These are phyloP conservation scores for Exobasidium rhododendri DNA, from an alignment of 1,284 basidiomycete genomes.

Conservation along the genomic window DNA sequence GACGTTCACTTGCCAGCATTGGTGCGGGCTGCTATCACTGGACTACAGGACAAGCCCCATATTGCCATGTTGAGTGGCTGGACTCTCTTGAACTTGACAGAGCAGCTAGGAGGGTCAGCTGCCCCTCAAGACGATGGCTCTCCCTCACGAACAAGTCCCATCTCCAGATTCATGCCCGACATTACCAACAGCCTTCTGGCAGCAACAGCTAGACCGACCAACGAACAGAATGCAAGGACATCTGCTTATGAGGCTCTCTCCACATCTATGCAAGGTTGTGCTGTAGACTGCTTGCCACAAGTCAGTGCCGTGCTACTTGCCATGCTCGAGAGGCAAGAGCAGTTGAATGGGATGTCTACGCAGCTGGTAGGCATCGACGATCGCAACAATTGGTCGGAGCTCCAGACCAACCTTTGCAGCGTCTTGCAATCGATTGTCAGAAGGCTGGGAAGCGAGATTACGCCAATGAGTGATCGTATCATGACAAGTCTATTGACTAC, in stretches of 20 bases:
- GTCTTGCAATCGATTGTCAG: slow-evolving; percentile 48
- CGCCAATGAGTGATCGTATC: slow-evolving; percentile 85
- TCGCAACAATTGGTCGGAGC: slow-evolving; percentile 97
- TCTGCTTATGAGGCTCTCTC: slow-evolving; percentile 95
- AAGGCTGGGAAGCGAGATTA: slow-evolving; percentile 78
- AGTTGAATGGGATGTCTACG: slow-evolving; percentile 67
- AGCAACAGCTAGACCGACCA: slow-evolving; percentile 64
- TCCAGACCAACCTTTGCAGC: slow-evolving; percentile 92
- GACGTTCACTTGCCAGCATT: slow-evolving; percentile 83
- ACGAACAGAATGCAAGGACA: slow-evolving; percentile 89
- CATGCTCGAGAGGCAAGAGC: slow-evolving; percentile 83
- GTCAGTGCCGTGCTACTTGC: slow-evolving; percentile 79
- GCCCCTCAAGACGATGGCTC: slow-evolving; percentile 64
- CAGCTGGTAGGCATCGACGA: slow-evolving; percentile 95
- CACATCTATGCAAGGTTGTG: slow-evolving; percentile 76
- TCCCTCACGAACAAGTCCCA: slow-evolving; percentile 59
- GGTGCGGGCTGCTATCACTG: slow-evolving; percentile 76
- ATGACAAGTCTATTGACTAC: slow-evolving; percentile 88
- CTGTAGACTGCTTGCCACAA: slow-evolving; percentile 74
- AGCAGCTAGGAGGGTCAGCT: slow-evolving; percentile 54
- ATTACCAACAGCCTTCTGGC: slow-evolving; percentile 43
- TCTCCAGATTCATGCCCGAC: slow-evolving; percentile 86
- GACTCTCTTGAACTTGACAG: slow-evolving; percentile 82
- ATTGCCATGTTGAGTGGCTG: slow-evolving; percentile 94
- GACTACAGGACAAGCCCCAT: slow-evolving; percentile 75